Conservation (phyloP, 176 grass and related monocot species). For the Olyra latifolia region DNA sequence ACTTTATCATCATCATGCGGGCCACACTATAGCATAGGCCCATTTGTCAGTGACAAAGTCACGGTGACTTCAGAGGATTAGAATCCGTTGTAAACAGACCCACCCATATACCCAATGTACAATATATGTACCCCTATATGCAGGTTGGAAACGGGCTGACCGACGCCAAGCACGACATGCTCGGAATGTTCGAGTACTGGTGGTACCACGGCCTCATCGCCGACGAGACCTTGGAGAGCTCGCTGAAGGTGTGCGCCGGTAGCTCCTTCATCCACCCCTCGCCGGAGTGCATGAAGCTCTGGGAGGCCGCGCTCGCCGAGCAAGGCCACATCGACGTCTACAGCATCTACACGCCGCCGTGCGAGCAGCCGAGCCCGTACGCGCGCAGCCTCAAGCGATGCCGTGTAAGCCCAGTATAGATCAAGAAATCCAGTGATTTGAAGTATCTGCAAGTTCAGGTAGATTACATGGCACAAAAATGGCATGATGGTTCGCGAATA, state of each 20-base stretch:
- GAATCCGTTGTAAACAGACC: too few relatives aligned
- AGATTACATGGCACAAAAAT: too few relatives aligned
- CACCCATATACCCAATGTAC: too few relatives aligned
- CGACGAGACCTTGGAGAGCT: slow-evolving; percentile 9
- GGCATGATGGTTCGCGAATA: too few relatives aligned
- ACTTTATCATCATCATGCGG: too few relatives aligned
- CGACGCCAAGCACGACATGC: slow-evolving; percentile 35
- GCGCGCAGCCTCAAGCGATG: background rate
- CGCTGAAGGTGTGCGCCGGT: slow-evolving; percentile 23
- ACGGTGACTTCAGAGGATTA: too few relatives aligned
- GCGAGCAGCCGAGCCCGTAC: background rate
- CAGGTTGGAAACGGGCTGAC: slow-evolving; percentile 55
- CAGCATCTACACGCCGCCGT: slow-evolving; percentile 48
- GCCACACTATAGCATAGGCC: too few relatives aligned
- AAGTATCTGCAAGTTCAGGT: too few relatives aligned
- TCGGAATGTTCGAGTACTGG: slow-evolving; percentile 49
- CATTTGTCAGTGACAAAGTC: too few relatives aligned
- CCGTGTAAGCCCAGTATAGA: background rate
- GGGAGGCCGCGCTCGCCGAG: slow-evolving; percentile 15
- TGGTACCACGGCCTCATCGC: slow-evolving; percentile 60
- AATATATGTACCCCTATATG: too few relatives aligned
- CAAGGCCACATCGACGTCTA: slow-evolving; percentile 43
- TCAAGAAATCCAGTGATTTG: too few relatives aligned
- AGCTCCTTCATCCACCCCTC: slow-evolving; percentile 22
- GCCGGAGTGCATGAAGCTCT: background rate